These are phyloP conservation scores for Eucalyptus lansdowneana DNA, from an alignment of 345 rosid genomes.

Conservation along the genomic window DNA sequence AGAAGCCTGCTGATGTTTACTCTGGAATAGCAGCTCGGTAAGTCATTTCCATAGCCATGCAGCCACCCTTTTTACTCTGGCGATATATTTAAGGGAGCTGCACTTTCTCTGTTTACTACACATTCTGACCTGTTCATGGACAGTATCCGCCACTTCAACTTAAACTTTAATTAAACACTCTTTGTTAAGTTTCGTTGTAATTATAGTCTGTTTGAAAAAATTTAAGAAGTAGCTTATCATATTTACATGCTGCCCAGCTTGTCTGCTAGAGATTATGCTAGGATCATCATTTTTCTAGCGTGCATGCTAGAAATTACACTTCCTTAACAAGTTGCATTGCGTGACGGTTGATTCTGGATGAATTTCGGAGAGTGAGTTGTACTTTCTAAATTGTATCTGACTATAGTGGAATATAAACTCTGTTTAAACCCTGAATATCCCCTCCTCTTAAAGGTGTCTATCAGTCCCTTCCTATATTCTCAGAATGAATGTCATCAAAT, in stretches of 20 bases:
- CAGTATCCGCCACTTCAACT: background rate
- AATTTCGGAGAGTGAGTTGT: background rate
- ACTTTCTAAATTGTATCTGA: background rate
- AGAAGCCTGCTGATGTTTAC: slow-evolving; percentile 91
- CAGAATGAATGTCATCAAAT: background rate
- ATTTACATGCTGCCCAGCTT: background rate
- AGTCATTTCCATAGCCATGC: background rate
- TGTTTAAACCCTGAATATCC: background rate
- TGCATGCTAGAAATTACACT: background rate
- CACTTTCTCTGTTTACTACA: background rate
- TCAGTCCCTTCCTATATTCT: background rate
- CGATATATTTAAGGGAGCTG: background rate
- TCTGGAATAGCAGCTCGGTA: slow-evolving; percentile 83
- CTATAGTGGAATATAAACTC: background rate
- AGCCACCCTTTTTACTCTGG: background rate
- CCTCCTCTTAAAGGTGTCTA: background rate
- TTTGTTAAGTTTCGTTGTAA: background rate
- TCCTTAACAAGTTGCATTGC: background rate
- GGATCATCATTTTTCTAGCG: background rate
- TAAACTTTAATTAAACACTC: background rate
- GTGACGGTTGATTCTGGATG: background rate
- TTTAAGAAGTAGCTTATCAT: background rate
- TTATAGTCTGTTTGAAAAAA: background rate
- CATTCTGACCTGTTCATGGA: background rate
- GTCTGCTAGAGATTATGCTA: background rate